Conservation (phyloP, 345 rosid genomes). For the Eucalyptus tenuipes region DNA sequence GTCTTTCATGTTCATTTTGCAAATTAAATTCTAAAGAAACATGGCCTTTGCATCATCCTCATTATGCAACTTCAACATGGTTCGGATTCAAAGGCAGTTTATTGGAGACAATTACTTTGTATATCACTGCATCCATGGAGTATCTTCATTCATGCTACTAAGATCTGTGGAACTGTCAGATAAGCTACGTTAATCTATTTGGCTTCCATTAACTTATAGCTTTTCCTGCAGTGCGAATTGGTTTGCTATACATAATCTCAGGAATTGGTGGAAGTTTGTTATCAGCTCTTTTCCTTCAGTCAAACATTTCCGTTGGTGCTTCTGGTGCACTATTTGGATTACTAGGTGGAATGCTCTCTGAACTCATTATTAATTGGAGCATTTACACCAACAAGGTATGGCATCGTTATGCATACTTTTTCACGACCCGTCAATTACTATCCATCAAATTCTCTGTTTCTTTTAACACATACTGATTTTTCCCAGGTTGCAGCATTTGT, state of each 20-base stretch:
- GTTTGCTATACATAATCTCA: slow-evolving; percentile 76
- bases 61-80: background rate
- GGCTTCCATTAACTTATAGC: background rate
- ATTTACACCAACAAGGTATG: slow-evolving; percentile 83
- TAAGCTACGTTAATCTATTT: background rate
- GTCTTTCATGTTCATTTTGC: background rate
- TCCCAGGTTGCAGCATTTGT: slow-evolving; percentile 53
- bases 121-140: background rate
- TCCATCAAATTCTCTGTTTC: background rate
- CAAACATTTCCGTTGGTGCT: slow-evolving; percentile 86
- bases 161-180: background rate
- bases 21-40: background rate
- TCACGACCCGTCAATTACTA: background rate
- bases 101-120: background rate
- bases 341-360: slow-evolving; percentile 95
- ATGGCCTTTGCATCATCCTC: background rate
- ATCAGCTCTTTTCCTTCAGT: slow-evolving; percentile 77
- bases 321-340: slow-evolving; percentile 97
- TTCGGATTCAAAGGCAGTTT: background rate
- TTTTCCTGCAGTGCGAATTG: slow-evolving; percentile 42
- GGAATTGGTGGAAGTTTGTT: slow-evolving; percentile 94
- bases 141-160: background rate
- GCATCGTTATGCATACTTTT: background rate
- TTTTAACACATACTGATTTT: background rate
- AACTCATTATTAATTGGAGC: slow-evolving; percentile 91